Evolutionary conservation across 306 rosid genomes (phyloP).

Genomic region (Gynostemma pentaphyllum): DNA sequence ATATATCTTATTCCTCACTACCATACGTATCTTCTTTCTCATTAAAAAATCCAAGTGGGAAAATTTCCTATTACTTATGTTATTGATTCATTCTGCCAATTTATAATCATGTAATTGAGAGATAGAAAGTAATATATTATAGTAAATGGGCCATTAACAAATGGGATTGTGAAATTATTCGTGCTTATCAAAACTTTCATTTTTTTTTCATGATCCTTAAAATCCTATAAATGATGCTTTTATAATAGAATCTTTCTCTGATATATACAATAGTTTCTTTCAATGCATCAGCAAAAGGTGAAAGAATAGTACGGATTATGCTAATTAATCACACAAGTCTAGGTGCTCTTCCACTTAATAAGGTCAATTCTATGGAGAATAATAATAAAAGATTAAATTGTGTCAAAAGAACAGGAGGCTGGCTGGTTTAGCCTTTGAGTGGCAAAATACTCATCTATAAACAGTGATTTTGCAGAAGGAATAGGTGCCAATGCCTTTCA

Average conservation of each 20-base stretch:
- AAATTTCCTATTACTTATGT: constrained; percentile 4
- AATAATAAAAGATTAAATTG: constrained; percentile 15
- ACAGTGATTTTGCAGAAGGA: constrained; percentile 18
- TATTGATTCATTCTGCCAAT: constrained; percentile 11
- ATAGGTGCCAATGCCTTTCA: constrained; percentile 22
- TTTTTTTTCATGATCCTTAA: constrained; percentile 1
- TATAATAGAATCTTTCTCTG: neutral
- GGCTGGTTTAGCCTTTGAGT: constrained; percentile 29
- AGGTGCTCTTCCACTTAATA: neutral
- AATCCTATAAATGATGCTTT: constrained; percentile 6
- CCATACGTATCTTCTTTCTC: neutral
- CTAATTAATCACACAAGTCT: neutral
- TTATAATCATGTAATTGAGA: constrained; percentile 1
- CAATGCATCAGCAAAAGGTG: neutral
- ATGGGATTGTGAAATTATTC: constrained; percentile 1
- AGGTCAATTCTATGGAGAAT: constrained; percentile 1
- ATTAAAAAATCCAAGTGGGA: constrained; percentile 10
- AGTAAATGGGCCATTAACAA: constrained; percentile 13
- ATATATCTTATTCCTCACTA: constrained; percentile 13
- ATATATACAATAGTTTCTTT: neutral
- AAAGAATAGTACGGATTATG: neutral
- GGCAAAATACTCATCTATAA: constrained; percentile 22
- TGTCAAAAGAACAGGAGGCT: constrained; percentile 15
- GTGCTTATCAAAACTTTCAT: constrained; percentile 10
- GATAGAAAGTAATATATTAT: constrained; percentile 2